Conservation (phyloP, 208 protist genomes). For the Willaertia magna region DNA sequence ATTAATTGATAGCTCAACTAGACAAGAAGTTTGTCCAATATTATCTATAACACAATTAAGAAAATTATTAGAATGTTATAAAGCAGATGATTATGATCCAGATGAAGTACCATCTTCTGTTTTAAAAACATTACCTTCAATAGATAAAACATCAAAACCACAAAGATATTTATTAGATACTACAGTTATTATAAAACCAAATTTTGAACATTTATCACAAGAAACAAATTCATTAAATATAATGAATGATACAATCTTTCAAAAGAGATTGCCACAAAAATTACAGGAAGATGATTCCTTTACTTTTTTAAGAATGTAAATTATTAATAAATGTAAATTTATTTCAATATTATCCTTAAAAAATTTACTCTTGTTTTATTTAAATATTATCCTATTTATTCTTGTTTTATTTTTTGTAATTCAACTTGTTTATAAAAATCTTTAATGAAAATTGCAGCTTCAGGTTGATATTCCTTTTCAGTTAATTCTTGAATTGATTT, state of each 20-base stretch:
- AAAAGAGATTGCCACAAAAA: neutral
- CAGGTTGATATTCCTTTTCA: neutral
- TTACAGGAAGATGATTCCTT: neutral
- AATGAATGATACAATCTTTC: neutral
- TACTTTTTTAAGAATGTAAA: no score
- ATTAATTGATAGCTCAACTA: neutral
- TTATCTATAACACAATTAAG: neutral
- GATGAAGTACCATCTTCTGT: neutral
- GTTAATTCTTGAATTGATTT: neutral
- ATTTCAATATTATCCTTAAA: no score
- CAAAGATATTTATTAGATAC: neutral
- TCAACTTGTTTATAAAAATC: neutral
- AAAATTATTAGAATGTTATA: neutral
- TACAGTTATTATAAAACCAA: neutral
- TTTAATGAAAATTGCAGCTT: neutral
- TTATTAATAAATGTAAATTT: no score
- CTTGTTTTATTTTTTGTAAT: no score
- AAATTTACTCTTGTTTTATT: no score
- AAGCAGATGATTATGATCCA: neutral
- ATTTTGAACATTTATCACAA: neutral
- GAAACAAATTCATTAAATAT: neutral
- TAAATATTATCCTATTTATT: no score
- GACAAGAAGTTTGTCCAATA: neutral
- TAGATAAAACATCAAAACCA: neutral
- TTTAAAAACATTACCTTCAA: neutral